Conservation (phyloP, 2,329 filamentous ascomycete genomes). For the Diaporthe aspalathi region DNA sequence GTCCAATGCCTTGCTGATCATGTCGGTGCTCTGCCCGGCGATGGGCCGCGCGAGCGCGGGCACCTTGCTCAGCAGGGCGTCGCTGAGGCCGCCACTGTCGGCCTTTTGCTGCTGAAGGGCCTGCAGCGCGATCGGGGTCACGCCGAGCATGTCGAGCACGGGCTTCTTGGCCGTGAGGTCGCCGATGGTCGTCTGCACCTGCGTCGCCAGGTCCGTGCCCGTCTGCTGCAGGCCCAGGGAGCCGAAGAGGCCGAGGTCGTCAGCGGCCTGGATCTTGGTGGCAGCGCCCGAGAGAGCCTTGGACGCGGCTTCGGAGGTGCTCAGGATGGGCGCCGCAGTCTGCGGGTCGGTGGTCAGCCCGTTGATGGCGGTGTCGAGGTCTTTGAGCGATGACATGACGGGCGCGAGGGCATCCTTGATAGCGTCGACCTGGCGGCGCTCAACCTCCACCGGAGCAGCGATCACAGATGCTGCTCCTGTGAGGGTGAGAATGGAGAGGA, state of each 20-base stretch:
- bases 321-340: slow-evolving; percentile 29
- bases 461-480: background rate
- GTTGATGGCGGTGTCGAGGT: slow-evolving; percentile 33
- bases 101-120: slow-evolving; percentile 27
- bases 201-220: slow-evolving; percentile 29
- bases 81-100: slow-evolving; percentile 20
- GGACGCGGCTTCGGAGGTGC: slow-evolving; percentile 12
- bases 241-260: slow-evolving; percentile 21
- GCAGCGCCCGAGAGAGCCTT: slow-evolving; percentile 25
- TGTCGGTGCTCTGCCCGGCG: slow-evolving; percentile 29
- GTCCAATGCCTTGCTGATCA: slow-evolving; percentile 30
- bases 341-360: slow-evolving; percentile 31
- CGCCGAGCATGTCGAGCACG: slow-evolving; percentile 30
- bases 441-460: slow-evolving; percentile 11
- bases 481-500: slow-evolving; percentile 15
- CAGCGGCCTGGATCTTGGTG: slow-evolving; percentile 32
- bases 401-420: slow-evolving; percentile 31
- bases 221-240: slow-evolving; percentile 45
- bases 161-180: slow-evolving; percentile 34
- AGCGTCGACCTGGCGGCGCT: slow-evolving; percentile 25
- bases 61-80: slow-evolving; percentile 31
- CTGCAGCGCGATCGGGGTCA: slow-evolving; percentile 26
- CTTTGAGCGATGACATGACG: slow-evolving; percentile 31
- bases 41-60: slow-evolving; percentile 33
- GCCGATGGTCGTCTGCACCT: slow-evolving; percentile 31